Conservation (phyloP, 2,329 filamentous ascomycete species). For the Acrodontium crateriforme region DNA sequence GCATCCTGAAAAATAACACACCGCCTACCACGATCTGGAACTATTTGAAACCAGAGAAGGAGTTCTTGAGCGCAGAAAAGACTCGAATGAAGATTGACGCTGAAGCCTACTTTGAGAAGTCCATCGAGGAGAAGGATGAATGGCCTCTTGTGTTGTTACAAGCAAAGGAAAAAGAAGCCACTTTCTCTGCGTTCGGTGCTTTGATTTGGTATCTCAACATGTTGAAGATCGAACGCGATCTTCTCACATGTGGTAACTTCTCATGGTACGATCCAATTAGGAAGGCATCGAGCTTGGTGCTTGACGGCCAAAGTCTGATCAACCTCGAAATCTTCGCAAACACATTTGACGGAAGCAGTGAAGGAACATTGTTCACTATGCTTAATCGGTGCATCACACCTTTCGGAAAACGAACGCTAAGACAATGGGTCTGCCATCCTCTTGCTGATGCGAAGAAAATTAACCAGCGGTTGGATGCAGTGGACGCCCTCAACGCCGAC, state of each 20-base stretch:
- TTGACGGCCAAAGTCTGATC: conserved; percentile 92
- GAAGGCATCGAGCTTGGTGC: conserved; percentile 73
- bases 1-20: conserved; percentile 94
- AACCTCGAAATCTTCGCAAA: conserved; percentile 98
- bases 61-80: conserved; percentile 82
- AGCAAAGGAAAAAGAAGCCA: conserved; percentile 60
- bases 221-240: conserved; percentile 75
- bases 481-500: conserved; percentile 83
- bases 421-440: conserved; percentile 95
- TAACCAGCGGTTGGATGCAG: conserved; percentile 85
- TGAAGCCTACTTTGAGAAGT: conserved; percentile 59
- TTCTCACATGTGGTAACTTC: conserved; percentile 85
- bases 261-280: conserved; percentile 84
- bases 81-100: conserved; percentile 69
- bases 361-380: conserved; percentile 80
- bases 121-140: conserved; percentile 43
- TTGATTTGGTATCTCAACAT: conserved; percentile 70
- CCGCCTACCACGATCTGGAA: conserved; percentile 92
- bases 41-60: conserved; percentile 67
- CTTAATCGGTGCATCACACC: conserved; percentile 91
- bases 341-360: conserved; percentile 67
- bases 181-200: conserved; percentile 85
- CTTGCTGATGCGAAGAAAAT: conserved; percentile 76
- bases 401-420: conserved; percentile 90
- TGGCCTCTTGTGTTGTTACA: conserved; percentile 69